Conservation (phyloP, 345 rosid species). For the Moricandia arvensis region DNA sequence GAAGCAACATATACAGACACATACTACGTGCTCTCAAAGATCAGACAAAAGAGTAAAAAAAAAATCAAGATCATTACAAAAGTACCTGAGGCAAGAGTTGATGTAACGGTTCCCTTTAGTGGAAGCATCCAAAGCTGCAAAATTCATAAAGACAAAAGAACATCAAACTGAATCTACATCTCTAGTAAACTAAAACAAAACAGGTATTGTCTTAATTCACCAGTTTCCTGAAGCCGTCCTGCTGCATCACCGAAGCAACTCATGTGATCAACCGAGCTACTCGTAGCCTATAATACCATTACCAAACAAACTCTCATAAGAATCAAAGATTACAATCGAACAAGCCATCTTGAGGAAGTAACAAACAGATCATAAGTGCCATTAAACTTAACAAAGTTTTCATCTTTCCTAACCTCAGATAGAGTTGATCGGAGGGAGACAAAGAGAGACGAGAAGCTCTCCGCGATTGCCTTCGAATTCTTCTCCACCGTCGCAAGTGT, state of each 20-base stretch:
- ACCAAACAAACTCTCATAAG: neutral
- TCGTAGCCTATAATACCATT: slow-evolving; percentile 52
- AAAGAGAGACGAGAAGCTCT: slow-evolving; percentile 82
- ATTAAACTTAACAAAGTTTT: neutral
- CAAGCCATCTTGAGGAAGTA: neutral
- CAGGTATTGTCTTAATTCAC: slow-evolving; percentile 23
- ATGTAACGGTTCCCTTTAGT: slow-evolving; percentile 87
- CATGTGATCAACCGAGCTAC: slow-evolving; percentile 78
- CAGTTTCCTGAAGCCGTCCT: slow-evolving; percentile 78
- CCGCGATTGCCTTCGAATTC: slow-evolving; percentile 76
- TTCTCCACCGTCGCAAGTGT: slow-evolving; percentile 79
- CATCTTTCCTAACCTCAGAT: slow-evolving; percentile 55
- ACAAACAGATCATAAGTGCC: neutral
- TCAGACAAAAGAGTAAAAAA: neutral
- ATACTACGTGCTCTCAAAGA: neutral
- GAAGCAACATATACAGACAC: neutral
- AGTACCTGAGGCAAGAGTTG: slow-evolving; percentile 89
- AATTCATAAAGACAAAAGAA: neutral
- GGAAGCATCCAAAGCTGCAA: slow-evolving; percentile 79
- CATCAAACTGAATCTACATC: neutral
- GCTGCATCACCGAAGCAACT: slow-evolving; percentile 77
- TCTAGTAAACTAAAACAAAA: neutral
- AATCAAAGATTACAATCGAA: neutral
- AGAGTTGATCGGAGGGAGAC: slow-evolving; percentile 78
- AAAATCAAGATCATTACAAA: neutral